Evolutionary conservation across 495 filamentous ascomycete species (phyloP).

Genomic region (Talaromyces nanjingensis): DNA sequence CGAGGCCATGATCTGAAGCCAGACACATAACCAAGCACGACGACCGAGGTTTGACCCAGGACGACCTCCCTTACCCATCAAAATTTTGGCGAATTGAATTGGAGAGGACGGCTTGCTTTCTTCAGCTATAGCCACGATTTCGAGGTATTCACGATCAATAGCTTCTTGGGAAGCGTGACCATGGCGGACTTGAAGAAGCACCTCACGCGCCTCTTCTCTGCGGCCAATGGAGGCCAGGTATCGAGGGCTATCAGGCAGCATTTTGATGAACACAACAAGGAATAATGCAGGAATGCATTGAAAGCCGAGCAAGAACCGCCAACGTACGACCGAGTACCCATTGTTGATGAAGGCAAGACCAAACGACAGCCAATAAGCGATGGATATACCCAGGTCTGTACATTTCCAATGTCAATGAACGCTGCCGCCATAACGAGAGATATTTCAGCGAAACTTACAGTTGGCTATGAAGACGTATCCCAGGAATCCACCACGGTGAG

Average conservation of each 20-base stretch:
- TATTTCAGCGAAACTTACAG: slow-evolving; percentile 20
- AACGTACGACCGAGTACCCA: slow-evolving; percentile 43
- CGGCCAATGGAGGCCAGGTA: slow-evolving; percentile 34
- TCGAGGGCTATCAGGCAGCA: slow-evolving; percentile 43
- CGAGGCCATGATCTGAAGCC: slow-evolving; percentile 48
- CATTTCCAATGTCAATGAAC: background rate
- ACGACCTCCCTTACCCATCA: slow-evolving; percentile 25
- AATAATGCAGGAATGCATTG: slow-evolving; percentile 48
- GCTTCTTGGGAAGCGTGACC: slow-evolving; percentile 16
- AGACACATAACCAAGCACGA: slow-evolving; percentile 42
- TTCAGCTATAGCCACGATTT: slow-evolving; percentile 29
- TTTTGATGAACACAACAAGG: slow-evolving; percentile 39
- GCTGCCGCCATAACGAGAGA: background rate
- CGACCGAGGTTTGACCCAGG: slow-evolving; percentile 28
- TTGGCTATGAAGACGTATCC: slow-evolving; percentile 50
- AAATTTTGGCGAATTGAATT: slow-evolving; percentile 29
- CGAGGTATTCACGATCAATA: slow-evolving; percentile 32
- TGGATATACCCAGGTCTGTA: slow-evolving; percentile 48
- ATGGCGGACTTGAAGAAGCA: slow-evolving; percentile 14
- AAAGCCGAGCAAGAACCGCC: slow-evolving; percentile 50
- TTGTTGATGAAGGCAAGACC: slow-evolving; percentile 45
- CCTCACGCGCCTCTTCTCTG: slow-evolving; percentile 30
- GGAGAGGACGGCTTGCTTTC: slow-evolving; percentile 29
- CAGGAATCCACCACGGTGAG: slow-evolving; percentile 39
- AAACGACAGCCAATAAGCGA: slow-evolving; percentile 59